Evolutionary conservation across 2,329 filamentous ascomycete genomes (phyloP), one percentile per base, ranked within the genome.

Genomic region (Conoideocrella luteorostrata): DNA sequence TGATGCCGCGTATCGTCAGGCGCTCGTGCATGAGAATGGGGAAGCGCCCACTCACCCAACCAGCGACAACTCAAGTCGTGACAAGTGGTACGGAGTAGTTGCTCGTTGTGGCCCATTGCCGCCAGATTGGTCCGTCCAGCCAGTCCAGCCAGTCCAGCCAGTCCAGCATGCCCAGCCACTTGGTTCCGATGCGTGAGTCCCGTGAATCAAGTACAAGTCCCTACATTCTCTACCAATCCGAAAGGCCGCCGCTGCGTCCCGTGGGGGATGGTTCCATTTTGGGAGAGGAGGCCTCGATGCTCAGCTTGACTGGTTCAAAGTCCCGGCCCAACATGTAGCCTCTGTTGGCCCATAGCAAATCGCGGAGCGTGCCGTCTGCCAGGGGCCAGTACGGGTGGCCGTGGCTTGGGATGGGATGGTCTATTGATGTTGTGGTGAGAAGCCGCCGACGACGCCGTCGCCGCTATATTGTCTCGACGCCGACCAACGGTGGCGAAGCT

Each of bases 301-400:
- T 33, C 28, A 35, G 32, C n/a, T 41, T 42, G 32, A 29, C 22
- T 18, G 5, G 29, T 20, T 21, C 28, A 33, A 15, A 9, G n/a
- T n/a, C 29, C 6, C 13, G 34, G 20, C 11, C 29, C 12, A n/a
- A 13, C n/a, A n/a, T n/a, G n/a, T n/a, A n/a, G n/a, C n/a, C n/a
- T n/a, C n/a, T n/a, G n/a, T n/a, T n/a, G n/a, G n/a, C n/a, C n/a
- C n/a, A 17, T 15, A 28, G 26, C 41, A n/a, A 43, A 43, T 37
- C 41, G 41, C 41, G 41, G 41, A 22, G 41, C 41, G 17, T 43
- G 9, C 41, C 41, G 41, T 18, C 32, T 17, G n/a, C n/a, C n/a
- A n/a, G n/a, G n/a, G n/a, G n/a, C n/a, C n/a, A n/a, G n/a, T n/a
- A n/a, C n/a, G n/a, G n/a, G n/a, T n/a, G n/a, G n/a, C n/a, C n/a